Evolutionary conservation across 2,329 filamentous ascomycete species (phyloP), one percentile per base, ranked within the genome.

Genomic region (Escovopsis sp.): DNA sequence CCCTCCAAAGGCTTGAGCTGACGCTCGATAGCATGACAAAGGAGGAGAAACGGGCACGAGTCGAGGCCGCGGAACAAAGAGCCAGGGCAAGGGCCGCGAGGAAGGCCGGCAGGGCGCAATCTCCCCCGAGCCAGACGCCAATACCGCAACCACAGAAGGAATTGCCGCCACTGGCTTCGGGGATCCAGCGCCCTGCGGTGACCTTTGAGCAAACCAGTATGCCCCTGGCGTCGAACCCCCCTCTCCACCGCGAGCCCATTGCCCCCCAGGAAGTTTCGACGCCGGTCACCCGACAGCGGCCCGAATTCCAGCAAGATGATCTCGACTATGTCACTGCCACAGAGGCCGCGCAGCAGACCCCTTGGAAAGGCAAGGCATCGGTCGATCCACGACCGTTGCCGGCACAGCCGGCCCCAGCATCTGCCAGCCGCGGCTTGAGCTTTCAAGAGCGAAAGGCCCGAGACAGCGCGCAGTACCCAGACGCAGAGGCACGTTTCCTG

Each of bases 1-100:
- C 93, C 40, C 71, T 98, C 40, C 89, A 98, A 61, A 91, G 81
- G 66, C 74, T 98, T 50, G 89, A 98, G 66, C 76, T 84, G 55
- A 91, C 85, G 53, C 72, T 96, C 54, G 83, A 82, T 60, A 87
- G 84, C 62, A 89, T 95, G 60, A 94, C 84, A 59, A 96, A 95
- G 60, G 88, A 95, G 63, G 88, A 95, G 62, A 93, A 94, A 60
- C 75, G 89, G 48, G 86, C 87, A 8, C 74, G 85, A 37, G 77
- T 89, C 5, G 75, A 87, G 56, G 83, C 89, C 52, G 86, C 86
- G 6, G 89, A 95, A 58, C 71, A 78, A 50, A 73, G 75, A 35
- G 74, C 80, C 14, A 74, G 79, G 50, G 79, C 89, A 53, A 70
- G 68, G 50, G 67, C 65, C 11, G 69, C 69, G 32, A 58, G 62